Evolutionary conservation across 2,329 filamentous ascomycete species (phyloP), one percentile per base, ranked within the genome.

Genomic region (Clonostachys byssicola): DNA sequence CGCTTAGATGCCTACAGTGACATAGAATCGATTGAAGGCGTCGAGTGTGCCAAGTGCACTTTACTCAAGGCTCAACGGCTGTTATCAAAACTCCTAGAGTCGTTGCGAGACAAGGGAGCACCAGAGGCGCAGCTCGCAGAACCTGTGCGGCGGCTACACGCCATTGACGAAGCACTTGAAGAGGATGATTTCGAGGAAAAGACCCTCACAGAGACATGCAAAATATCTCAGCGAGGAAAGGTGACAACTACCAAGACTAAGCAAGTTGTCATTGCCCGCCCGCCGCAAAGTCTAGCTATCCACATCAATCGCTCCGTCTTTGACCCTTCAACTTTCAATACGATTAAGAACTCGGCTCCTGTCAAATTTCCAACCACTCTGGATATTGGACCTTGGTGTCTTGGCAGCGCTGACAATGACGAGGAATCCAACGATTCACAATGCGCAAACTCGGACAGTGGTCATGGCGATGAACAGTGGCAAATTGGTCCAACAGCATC

Each of bases 271-370:
- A 80, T 99, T 54, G 91, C 88, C 4, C 78, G 92, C 33, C 79
- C 91, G 2, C 94, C 94, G 2, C 83, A 84, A 52, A 89, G 87
- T 47, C 72, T 99, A 13, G 88, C 85, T 0, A 75, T 97, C 9
- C 94, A 99, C 62, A 80, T 97, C 62, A 96, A 97, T 60, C 82
- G 94, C 39, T 96, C 92, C 44, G 80, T 94, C 1, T 97, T 96
- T 57, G 88, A 96, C 56, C 90, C 95, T 54, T 75, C 73, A 44
- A 95, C 89, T 0, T 89, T 90, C 6, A 73, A 81, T 50, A 81
- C 91, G 64, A 84, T 80, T 59, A 97, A 97, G 67, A 97, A 97
- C 56, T 81, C 82, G 34, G 88, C 92, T 0, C 75, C 78, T 0
- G 88, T 99, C 16, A 75, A 75, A 18, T 97, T 96, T 56, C 91